Conservation (phyloP, 192 early-diverging fungal species). For the Endogone sp. region DNA sequence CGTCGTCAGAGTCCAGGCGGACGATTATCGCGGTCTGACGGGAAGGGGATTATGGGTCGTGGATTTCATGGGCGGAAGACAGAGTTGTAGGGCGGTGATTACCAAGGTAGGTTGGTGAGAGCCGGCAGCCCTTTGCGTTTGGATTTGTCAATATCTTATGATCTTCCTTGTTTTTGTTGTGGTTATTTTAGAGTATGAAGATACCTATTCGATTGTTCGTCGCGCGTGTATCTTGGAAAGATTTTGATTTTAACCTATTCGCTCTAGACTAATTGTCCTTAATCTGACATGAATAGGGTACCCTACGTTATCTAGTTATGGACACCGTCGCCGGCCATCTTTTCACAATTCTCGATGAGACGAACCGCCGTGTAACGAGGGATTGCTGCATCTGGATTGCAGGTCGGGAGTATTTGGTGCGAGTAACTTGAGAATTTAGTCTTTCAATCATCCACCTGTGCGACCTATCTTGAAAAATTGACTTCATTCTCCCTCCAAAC, state of each 20-base stretch:
- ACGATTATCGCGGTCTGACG: background rate
- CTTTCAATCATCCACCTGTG: conserved; percentile 16
- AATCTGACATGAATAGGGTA: conserved; percentile 31
- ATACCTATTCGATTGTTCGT: too few relatives aligned
- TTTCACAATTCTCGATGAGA: conserved; percentile 37
- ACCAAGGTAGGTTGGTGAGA: conserved; percentile 43
- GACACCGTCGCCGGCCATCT: conserved; percentile 40
- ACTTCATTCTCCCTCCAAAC: background rate
- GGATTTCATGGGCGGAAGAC: conserved; percentile 38
- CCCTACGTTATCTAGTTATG: conserved; percentile 33
- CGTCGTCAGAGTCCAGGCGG: background rate
- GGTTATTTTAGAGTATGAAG: too few relatives aligned
- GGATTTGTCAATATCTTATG: too few relatives aligned
- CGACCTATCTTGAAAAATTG: too few relatives aligned
- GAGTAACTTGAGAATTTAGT: background rate
- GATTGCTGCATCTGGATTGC: conserved; percentile 30
- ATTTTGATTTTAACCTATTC: background rate
- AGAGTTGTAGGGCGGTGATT: conserved; percentile 35
- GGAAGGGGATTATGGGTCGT: conserved; percentile 45
- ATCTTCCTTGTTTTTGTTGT: too few relatives aligned
- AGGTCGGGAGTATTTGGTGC: conserved; percentile 38
- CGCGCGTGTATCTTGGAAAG: too few relatives aligned
- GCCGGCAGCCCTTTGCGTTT: too few relatives aligned
- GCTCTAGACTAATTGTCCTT: background rate
- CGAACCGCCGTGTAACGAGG: conserved; percentile 14